phyloP scores from a whole-genome alignment of 2,329 filamentous ascomycete species.

The Trichoderma harzianum region DNA sequence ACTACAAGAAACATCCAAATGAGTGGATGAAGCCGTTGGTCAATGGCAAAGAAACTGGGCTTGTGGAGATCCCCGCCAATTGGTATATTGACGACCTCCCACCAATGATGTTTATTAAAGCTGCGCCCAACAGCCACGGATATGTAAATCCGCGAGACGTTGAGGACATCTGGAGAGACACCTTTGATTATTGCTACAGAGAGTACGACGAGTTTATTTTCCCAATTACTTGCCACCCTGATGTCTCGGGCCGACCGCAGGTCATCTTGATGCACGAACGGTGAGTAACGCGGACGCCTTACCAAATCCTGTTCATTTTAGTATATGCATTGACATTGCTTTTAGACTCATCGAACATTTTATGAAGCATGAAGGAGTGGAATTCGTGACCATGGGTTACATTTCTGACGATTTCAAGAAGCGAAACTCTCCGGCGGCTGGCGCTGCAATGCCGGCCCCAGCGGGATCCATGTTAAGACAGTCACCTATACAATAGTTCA shows the following conservation, averaged over 20 bases:
- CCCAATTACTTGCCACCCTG: not conserved
- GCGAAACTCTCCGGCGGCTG: not conserved
- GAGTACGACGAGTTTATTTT: constrained; percentile 5
- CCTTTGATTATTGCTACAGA: not conserved
- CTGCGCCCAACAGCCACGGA: not conserved
- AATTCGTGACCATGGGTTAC: not conserved
- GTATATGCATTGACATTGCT: not conserved
- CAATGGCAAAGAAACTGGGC: not conserved
- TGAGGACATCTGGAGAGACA: not conserved
- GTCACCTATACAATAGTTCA: not conserved
- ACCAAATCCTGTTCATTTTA: too few relatives aligned
- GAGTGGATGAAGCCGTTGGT: not conserved
- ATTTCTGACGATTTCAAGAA: not conserved
- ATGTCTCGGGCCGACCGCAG: not conserved
- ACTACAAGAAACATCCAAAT: not conserved
- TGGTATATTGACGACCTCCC: constrained; percentile 1
- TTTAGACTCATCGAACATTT: not conserved
- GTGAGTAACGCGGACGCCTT: not conserved
- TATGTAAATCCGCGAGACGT: not conserved
- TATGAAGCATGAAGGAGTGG: not conserved
- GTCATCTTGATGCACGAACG: constrained; percentile 1
- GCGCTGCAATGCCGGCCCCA: not conserved
- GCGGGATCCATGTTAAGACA: not conserved
- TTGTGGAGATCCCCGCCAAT: not conserved
- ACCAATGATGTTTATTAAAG: not conserved